phyloP scores from a whole-genome alignment of 2,329 filamentous ascomycete species.

The Stachybotrys elegans region DNA sequence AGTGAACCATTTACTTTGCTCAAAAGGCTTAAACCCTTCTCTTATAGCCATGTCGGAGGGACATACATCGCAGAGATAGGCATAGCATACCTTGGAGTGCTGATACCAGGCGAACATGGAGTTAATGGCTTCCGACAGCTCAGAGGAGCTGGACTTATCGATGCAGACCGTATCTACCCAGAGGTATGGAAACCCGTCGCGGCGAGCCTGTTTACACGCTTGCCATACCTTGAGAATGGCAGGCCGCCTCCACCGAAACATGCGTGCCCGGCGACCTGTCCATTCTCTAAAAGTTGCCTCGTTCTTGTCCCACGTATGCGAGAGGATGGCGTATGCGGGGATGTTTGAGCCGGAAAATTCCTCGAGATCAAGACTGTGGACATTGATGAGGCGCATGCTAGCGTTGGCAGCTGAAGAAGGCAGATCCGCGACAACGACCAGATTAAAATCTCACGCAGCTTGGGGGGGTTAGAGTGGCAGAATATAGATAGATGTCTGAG shows the following conservation, averaged over 20 bases:
- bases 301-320: not conserved
- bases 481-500: no score
- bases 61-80: not conserved
- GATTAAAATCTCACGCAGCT: no score
- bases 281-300: not conserved
- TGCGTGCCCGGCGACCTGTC: not conserved
- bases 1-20: not conserved
- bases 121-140: constrained; percentile 1
- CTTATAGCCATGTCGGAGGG: not conserved
- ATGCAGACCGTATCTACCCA: constrained; percentile 1
- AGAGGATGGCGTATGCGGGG: not conserved
- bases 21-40: not conserved
- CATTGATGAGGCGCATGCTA: constrained; percentile 1
- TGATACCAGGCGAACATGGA: constrained; percentile 1
- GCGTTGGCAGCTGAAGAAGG: no score
- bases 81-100: not conserved
- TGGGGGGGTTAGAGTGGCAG: no score
- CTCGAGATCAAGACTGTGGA: not conserved
- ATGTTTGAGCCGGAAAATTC: not conserved
- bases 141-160: not conserved
- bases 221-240: not conserved
- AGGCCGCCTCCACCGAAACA: not conserved
- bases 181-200: not conserved
- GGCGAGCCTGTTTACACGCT: not conserved
- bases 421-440: no score